Percentiles rank a stretch among this genome's conserved stretches.
These are phyloP conservation scores for Suillus bovinus DNA, from an alignment of 768 basidiomycete genomes.

Conservation along the genomic window DNA sequence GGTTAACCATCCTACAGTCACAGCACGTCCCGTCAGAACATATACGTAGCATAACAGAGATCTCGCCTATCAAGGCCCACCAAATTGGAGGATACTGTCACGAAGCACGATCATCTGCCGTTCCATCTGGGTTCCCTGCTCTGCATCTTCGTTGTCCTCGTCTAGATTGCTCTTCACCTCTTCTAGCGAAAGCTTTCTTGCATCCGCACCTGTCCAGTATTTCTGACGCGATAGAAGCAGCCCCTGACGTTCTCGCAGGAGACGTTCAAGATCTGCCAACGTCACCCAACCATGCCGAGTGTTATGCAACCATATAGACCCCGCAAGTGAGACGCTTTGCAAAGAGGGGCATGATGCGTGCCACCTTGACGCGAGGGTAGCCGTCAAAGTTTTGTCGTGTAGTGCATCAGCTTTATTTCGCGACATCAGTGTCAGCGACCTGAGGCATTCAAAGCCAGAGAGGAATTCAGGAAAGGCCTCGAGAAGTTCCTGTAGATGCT, in stretches of 20 bases:
- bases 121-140: background rate
- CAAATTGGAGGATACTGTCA: background rate
- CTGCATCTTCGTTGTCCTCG: background rate
- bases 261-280: constrained; percentile 12
- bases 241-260: constrained; percentile 11
- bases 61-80: background rate
- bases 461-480: constrained; percentile 20
- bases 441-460: constrained; percentile 22
- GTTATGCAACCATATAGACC: constrained; percentile 22
- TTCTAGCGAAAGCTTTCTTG: background rate
- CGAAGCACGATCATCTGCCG: constrained; percentile 1
- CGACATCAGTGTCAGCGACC: constrained; percentile 25
- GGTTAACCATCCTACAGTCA: background rate
- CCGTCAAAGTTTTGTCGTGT: constrained; percentile 14
- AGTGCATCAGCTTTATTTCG: constrained; percentile 22
- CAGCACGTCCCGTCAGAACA: background rate
- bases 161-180: background rate
- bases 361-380: constrained; percentile 18
- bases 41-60: background rate
- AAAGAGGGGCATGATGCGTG: constrained; percentile 23
- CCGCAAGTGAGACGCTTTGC: constrained; percentile 24
- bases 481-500: constrained; percentile 22
- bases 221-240: constrained; percentile 3
- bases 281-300: constrained; percentile 23
- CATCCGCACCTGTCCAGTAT: constrained; percentile 6